phyloP scores from a whole-genome alignment of 2,329 filamentous ascomycete genomes.

The Alternaria solani region DNA sequence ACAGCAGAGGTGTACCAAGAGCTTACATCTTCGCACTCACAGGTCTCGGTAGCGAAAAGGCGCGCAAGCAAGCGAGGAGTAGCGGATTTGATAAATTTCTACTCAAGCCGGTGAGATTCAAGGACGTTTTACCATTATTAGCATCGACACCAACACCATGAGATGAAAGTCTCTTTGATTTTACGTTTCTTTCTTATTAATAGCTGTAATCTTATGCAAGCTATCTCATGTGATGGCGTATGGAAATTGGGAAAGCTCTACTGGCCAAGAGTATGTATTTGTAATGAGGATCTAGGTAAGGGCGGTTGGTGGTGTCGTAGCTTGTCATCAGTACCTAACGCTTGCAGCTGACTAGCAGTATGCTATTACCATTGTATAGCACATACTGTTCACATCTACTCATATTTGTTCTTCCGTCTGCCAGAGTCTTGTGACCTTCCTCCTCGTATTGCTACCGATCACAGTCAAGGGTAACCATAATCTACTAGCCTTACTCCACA shows the following conservation, averaged over 20 bases:
- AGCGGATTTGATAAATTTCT: conserved; percentile 34
- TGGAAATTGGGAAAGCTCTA: background rate
- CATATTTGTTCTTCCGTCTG: background rate
- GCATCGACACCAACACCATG: background rate
- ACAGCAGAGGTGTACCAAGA: background rate
- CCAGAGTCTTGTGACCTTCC: background rate
- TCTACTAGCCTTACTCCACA: background rate
- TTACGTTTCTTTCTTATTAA: background rate
- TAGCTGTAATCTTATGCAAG: background rate
- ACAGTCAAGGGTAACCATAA: background rate
- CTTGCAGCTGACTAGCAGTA: background rate
- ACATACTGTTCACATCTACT: background rate
- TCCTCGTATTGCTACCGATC: background rate
- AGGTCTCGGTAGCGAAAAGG: conserved; percentile 30
- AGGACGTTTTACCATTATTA: conserved; percentile 22
- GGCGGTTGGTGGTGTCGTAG: too few relatives aligned
- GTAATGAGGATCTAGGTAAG: background rate
- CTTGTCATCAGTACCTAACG: background rate
- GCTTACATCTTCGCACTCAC: conserved; percentile 31
- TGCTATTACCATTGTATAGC: background rate
- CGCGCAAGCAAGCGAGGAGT: conserved; percentile 23
- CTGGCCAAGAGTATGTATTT: background rate
- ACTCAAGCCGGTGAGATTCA: conserved; percentile 35
- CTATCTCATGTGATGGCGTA: background rate
- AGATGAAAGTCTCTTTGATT: background rate